phyloP scores from a whole-genome alignment of 331 rosid species.

The Stylosanthes scabra region DNA sequence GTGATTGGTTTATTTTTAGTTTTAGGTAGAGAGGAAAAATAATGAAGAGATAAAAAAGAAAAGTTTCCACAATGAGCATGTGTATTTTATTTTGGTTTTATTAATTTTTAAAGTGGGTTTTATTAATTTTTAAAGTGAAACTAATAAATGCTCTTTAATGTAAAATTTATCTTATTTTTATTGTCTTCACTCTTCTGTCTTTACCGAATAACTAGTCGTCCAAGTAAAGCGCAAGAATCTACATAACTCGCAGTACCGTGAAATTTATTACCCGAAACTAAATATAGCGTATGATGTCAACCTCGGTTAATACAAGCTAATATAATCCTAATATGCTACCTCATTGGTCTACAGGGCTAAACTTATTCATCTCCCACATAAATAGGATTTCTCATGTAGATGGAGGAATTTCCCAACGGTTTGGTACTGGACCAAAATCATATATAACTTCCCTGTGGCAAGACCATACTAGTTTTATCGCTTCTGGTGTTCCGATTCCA shows the following conservation, averaged over 20 bases:
- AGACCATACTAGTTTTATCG: slow-evolving; percentile 98
- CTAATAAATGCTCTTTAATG: no score
- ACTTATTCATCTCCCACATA: slow-evolving; percentile 1
- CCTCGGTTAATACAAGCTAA: background rate
- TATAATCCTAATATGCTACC: slow-evolving; percentile 21
- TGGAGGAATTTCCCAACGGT: slow-evolving; percentile 73
- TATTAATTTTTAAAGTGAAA: no score
- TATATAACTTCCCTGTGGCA: slow-evolving; percentile 94
- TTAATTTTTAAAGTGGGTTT: no score
- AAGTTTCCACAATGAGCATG: no score
- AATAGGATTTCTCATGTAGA: slow-evolving; percentile 53
- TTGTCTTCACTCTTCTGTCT: no score
- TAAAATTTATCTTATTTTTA: no score
- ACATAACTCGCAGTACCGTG: background rate
- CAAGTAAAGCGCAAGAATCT: no score
- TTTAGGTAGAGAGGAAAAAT: no score
- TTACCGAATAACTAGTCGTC: no score
- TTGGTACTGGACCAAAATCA: slow-evolving; percentile 77
- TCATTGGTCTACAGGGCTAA: slow-evolving; percentile 1
- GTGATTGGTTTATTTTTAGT: no score
- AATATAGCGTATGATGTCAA: background rate
- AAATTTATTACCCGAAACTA: slow-evolving; percentile 36
- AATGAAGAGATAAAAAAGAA: no score
- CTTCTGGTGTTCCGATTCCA: slow-evolving; percentile 97
- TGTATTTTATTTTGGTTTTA: no score